These are phyloP conservation scores for Eucalyptus erythrocorys DNA, from an alignment of 345 rosid genomes.

Conservation along the genomic window DNA sequence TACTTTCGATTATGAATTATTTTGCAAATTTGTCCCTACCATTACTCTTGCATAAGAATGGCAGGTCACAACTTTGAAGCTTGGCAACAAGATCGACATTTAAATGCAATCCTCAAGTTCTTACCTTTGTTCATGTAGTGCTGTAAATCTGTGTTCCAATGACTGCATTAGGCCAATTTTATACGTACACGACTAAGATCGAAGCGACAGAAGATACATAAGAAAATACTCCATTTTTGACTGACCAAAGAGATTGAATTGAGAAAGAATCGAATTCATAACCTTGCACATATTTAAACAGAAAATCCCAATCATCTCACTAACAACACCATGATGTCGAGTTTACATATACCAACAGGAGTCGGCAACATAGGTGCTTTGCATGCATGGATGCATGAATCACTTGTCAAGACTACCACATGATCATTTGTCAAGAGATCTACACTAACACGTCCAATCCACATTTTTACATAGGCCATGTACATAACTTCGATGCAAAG, in stretches of 20 bases:
- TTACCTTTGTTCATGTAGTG: background rate
- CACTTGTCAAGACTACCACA: background rate
- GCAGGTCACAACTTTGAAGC: background rate
- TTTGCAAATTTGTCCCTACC: background rate
- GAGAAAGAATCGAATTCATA: background rate
- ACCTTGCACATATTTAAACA: background rate
- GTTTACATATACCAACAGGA: background rate
- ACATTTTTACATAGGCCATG: background rate
- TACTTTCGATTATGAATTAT: background rate
- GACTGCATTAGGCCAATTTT: background rate
- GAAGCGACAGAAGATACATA: background rate
- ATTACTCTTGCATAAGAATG: background rate
- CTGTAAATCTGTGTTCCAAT: background rate
- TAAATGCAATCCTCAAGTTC: background rate
- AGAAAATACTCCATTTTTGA: background rate
- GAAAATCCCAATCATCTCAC: background rate
- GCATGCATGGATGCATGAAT: background rate
- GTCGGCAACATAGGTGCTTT: background rate
- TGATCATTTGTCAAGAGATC: background rate
- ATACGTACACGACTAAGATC: background rate
- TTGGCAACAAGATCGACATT: background rate
- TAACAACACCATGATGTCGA: background rate
- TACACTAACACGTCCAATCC: background rate
- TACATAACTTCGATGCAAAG: background rate
- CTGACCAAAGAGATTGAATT: background rate